Evolutionary conservation across 306 rosid species (phyloP), one percentile per base, ranked within the genome.

Genomic region (Aeschynomene evenia): DNA sequence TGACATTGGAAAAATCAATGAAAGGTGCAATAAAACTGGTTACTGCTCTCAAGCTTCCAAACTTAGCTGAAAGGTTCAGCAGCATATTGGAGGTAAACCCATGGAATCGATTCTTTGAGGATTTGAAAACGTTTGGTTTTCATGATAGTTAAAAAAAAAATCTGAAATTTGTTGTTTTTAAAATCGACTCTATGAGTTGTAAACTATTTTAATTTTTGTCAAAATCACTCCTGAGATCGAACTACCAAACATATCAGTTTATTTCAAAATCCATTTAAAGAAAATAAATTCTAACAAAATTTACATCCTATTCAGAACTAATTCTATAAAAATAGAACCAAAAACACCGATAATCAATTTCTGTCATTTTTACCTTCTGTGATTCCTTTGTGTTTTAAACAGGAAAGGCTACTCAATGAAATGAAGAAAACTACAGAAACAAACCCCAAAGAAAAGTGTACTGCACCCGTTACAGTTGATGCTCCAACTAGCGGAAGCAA

Each of bases 21-120:
- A 85, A 80, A 84, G 99, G 95, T 36, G 96, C 99, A 79, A 91
- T 94, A 51, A 94, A 94, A 84, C 92, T 94, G 43, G 99, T 89
- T 18, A 91, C 97, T 31, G 82, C 85, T 67, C 70, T 91, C 81
- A 89, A 94, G 77, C 99, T 91, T 76, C 99, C 99, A 18, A 83
- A 87, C 81, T 73, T 94, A 85, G 99, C 99, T 0, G 99, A 94
- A 81, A 82, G 86, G 81, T 91, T 94, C 87, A 91, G 83, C 78
- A 77, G 71, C 82, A 84, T 91, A 71, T 73, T 94, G 71, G 97
- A 91, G 97, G 98, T 90, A 75, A 73, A 6, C 31, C 31, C n/a
- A n/a, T n/a, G n/a, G n/a, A n/a, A n/a, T n/a, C n/a, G n/a, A n/a
- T n/a, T n/a, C n/a, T n/a, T n/a, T n/a, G n/a, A n/a, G n/a, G n/a